Conservation (phyloP, 2,329 filamentous ascomycete genomes). For the Penicillium sp. region DNA sequence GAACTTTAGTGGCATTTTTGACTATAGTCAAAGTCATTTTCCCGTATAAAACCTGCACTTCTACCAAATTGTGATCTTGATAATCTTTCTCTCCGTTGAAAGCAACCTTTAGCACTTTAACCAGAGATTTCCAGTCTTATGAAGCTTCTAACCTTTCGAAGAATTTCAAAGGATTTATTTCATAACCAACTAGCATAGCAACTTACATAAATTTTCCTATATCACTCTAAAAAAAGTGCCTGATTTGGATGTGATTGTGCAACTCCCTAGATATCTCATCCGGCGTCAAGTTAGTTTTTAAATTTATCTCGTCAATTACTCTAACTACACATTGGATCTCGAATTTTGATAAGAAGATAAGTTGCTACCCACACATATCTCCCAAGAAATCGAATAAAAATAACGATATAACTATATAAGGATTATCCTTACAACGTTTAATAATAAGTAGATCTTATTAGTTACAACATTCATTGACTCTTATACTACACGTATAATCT, state of each 20-base stretch:
- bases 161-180: background rate
- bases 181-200: background rate
- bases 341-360: background rate
- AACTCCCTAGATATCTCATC: background rate
- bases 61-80: background rate
- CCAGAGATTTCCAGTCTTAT: background rate
- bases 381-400: background rate
- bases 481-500: background rate
- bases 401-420: background rate
- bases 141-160: background rate
- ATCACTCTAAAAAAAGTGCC: background rate
- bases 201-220: background rate
- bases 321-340: background rate
- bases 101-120: background rate
- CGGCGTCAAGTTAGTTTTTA: background rate
- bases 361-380: background rate
- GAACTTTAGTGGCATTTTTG: background rate
- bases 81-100: background rate
- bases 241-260: background rate
- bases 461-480: background rate
- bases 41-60: background rate
- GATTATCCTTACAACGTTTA: background rate
- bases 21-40: background rate
- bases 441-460: background rate
- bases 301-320: background rate